Base-by-base conservation (phyloP, 352 stramenopile species). In the Phytophthora ramorum region DNA sequence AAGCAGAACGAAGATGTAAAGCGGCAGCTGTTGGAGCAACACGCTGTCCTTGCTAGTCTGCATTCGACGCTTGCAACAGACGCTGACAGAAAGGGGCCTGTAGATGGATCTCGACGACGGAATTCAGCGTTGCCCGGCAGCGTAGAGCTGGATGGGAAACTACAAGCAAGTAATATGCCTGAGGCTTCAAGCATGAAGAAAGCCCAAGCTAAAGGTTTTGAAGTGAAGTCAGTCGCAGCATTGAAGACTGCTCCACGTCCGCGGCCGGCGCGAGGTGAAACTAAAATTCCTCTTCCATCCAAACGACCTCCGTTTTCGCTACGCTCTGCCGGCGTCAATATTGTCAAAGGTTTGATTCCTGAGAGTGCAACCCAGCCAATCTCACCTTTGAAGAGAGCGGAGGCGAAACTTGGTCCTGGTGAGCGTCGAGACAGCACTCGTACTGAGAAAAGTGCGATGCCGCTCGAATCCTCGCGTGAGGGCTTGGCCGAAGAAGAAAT, bases 1-100 rank as follows among this genome's bases (percentile, higher is more conserved):
- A 71, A 70, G 7, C 77, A 89, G 41, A 87, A 89, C 46, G 77
- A 89, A 48, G 80, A 87, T 26, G 72, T 87, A 2, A 85, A 85
- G 63, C 56, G 67, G 54, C 80, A 85, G 28, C 44, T 89, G 9
- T 41, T 55, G 3, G 69, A 82, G n/a, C 80, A 89, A 52, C 64
- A 84, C 24, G 64, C 66, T 0, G 75, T 85, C 7, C 68, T 89
- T 20, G 56, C 60, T 32, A 81, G 63, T 45, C 46, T 89, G n/a
- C 67, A 50, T 28, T 60, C 45, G 0, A 50, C 57, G 19, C n/a
- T 61, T 43, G 10, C 46, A 30, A n/a, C 47, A 30, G 45, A 63
- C 28, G 32, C 20, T 26, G 30, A 52, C 48, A 13, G 1, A 55
- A 50, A 44, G 4, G 7, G 17, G 26, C 3, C 35, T 44, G 6